Evolutionary conservation across 176 grass and related monocot species (phyloP).

Genomic region (Carex pumila): DNA sequence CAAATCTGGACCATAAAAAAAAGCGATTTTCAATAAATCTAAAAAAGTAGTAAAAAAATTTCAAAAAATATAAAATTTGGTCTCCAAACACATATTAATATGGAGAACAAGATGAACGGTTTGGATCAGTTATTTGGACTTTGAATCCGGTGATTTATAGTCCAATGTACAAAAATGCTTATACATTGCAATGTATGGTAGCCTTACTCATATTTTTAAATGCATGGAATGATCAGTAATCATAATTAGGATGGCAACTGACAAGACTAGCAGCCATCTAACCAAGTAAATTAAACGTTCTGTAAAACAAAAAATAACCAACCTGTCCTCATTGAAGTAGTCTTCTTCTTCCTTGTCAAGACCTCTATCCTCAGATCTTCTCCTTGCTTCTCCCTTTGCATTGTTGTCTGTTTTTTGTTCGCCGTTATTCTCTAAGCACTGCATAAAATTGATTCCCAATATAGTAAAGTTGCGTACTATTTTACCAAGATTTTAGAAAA

Average conservation of each 20-base stretch:
- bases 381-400: conserved; percentile 35
- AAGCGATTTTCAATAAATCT: too few species aligned
- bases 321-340: conserved; percentile 74
- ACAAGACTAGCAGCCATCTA: not conserved
- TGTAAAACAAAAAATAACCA: not conserved
- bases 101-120: too few species aligned
- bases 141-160: too few species aligned
- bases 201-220: not conserved
- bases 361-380: conserved; percentile 50
- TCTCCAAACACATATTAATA: too few species aligned
- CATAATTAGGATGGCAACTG: not conserved
- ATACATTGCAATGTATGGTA: too few species aligned
- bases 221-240: not conserved
- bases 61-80: too few species aligned
- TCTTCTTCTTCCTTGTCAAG: conserved; percentile 70
- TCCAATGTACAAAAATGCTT: too few species aligned
- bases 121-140: too few species aligned
- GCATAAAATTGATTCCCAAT: conserved; percentile 24
- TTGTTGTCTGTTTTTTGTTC: conserved; percentile 30
- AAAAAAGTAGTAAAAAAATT: too few species aligned
- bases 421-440: conserved; percentile 38
- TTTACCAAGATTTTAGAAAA: not conserved
- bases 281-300: not conserved
- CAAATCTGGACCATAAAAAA: too few species aligned
- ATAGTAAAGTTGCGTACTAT: not conserved